Evolutionary conservation across 1,284 basidiomycete species (phyloP).

Genomic region (Rhizoctonia solani): DNA sequence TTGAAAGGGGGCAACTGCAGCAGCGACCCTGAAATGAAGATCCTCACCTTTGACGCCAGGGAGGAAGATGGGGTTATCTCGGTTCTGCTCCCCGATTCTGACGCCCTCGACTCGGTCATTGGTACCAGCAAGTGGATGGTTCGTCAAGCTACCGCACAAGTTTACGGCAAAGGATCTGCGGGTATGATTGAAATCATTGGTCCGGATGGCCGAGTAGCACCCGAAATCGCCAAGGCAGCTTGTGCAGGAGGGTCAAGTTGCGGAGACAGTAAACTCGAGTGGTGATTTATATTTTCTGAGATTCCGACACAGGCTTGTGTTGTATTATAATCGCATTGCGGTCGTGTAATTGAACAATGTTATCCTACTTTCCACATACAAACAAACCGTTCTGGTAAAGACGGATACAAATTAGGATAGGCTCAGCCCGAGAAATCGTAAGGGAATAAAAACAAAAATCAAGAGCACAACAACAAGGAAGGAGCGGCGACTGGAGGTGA

Average conservation of each 20-base stretch:
- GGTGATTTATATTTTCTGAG: slow-evolving; percentile 4
- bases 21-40: slow-evolving; percentile 65
- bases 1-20: slow-evolving; percentile 63
- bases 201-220: slow-evolving; percentile 41
- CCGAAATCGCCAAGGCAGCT: background rate
- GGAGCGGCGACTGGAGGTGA: too few species aligned
- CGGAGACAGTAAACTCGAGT: slow-evolving; percentile 28
- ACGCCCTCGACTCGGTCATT: slow-evolving; percentile 65
- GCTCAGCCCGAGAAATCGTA: too few species aligned
- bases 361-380: background rate
- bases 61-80: slow-evolving; percentile 56
- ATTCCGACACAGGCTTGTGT: background rate
- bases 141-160: slow-evolving; percentile 55
- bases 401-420: background rate
- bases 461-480: too few species aligned
- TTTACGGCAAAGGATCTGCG: slow-evolving; percentile 51
- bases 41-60: slow-evolving; percentile 67
- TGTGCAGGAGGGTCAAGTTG: slow-evolving; percentile 24
- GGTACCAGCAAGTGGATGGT: slow-evolving; percentile 69
- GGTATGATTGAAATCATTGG: slow-evolving; percentile 54
- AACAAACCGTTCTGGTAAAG: background rate
- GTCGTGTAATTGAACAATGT: too few species aligned
- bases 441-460: too few species aligned
- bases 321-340: background rate
- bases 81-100: slow-evolving; percentile 58